Percentiles rank a stretch among this genome's conserved stretches.
phyloP scores from a whole-genome alignment of 108 stramenopile species.

The Craspedostauros australis region DNA sequence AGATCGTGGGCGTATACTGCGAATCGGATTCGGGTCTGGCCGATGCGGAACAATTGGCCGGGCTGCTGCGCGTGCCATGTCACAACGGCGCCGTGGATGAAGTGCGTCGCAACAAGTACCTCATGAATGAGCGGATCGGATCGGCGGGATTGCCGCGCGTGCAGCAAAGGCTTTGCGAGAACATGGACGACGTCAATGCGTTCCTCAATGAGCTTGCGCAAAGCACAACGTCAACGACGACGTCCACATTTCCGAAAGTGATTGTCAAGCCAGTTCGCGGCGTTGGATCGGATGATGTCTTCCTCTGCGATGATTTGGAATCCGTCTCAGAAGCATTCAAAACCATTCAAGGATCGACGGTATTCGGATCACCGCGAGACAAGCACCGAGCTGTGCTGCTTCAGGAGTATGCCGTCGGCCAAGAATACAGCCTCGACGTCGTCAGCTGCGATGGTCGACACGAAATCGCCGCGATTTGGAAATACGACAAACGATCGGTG shows the following conservation, averaged over 20 bases:
- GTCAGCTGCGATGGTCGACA: constrained; percentile 83
- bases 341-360: constrained; percentile 60
- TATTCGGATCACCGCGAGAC: constrained; percentile 73
- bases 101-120: constrained; percentile 72
- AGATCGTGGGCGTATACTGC: constrained; percentile 62
- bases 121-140: constrained; percentile 51
- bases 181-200: constrained; percentile 55
- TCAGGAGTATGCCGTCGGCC: constrained; percentile 72
- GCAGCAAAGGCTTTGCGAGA: constrained; percentile 64
- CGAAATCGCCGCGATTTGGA: constrained; percentile 93
- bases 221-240: neutral
- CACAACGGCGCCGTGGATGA: constrained; percentile 57
- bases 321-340: constrained; percentile 68
- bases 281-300: constrained; percentile 91
- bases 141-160: constrained; percentile 51
- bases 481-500: constrained; percentile 88
- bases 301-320: constrained; percentile 56
- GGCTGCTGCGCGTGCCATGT: constrained; percentile 35
- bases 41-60: constrained; percentile 66
- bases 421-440: constrained; percentile 90
- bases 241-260: neutral
- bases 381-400: constrained; percentile 75
- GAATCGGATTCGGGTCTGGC: constrained; percentile 77
- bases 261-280: constrained; percentile 40
- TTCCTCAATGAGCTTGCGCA: constrained; percentile 50